These are phyloP conservation scores for Carex arenaria DNA, from an alignment of 202 grass and related monocot species.

Conservation along the genomic window DNA sequence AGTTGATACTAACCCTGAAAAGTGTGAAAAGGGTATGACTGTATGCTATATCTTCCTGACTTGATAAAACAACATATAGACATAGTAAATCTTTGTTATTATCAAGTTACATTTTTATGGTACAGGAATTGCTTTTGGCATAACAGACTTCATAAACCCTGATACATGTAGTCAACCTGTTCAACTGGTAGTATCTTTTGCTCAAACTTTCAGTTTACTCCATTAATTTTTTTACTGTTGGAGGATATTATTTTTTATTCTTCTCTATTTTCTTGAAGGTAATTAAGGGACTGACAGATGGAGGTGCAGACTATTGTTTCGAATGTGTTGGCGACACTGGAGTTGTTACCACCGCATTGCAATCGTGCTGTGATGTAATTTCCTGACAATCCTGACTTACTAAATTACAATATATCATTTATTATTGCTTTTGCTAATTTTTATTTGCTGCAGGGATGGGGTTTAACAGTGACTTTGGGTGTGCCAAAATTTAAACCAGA, in stretches of 20 bases:
- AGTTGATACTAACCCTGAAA: conserved; percentile 84
- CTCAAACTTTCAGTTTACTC: conserved; percentile 9
- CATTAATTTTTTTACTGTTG: background rate
- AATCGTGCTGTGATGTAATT: conserved; percentile 93
- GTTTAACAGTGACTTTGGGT: conserved; percentile 84
- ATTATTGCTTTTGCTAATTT: conserved; percentile 20
- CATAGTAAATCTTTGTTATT: background rate
- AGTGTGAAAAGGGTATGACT: conserved; percentile 58
- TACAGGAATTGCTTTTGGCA: conserved; percentile 79
- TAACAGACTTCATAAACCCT: conserved; percentile 84
- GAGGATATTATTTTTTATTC: background rate
- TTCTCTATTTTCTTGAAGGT: conserved; percentile 47
- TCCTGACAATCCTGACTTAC: conserved; percentile 1
- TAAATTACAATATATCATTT: conserved; percentile 19
- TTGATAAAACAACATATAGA: background rate
- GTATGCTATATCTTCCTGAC: conserved; percentile 5
- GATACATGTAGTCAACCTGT: conserved; percentile 59
- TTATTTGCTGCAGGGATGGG: conserved; percentile 65
- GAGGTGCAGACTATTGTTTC: conserved; percentile 91
- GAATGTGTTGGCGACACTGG: conserved; percentile 88
- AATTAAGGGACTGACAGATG: conserved; percentile 68
- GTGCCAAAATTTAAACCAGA: conserved; percentile 78
- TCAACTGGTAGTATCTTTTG: conserved; percentile 64
- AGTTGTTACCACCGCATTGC: conserved; percentile 72
- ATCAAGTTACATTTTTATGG: conserved; percentile 35